Evolutionary conservation across 306 rosid genomes (phyloP), one percentile per base, ranked within the genome.

Genomic region (Quercus dentata): DNA sequence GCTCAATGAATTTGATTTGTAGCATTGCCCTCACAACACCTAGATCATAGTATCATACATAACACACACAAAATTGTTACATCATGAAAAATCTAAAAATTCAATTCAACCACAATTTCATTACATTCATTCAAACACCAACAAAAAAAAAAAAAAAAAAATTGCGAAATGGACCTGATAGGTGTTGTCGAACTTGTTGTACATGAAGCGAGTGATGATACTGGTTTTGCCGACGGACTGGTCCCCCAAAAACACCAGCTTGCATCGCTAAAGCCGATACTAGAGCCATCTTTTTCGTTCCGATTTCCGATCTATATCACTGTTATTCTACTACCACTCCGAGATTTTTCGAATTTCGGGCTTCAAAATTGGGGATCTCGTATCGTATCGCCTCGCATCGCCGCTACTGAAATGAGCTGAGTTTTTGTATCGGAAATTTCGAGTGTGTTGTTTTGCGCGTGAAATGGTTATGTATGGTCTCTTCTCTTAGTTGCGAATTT

Each of bases 171-270:
- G 44, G 31, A 58, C 90, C 87, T 88, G 88, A 80, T 88, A 88
- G 14, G 92, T 88, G 79, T 80, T 88, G 56, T 88, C 90, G 80
- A 88, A 88, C 76, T 88, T 88, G 61, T 88, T 90, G 78, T 88
- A 88, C 90, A 88, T 86, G 78, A 88, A 86, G 88, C 92, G 92
- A 6, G 92, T 88, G 76, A 88, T 88, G 83, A 88, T 88, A 78
- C 88, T 86, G 78, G 90, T 88, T 79, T 88, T 88, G 14, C 88
- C 90, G 17, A 89, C 84, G 15, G 90, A 86, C 73, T 89, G 92
- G 71, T 89, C 92, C 2, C 90, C 92, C 27, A 86, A 71, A 86
- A 88, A 88, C 54, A 88, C 92, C 19, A 88, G 88, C 84, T 88
- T 88, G 78, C 84, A 88, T 23, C 23, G 90, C 92, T 23, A 89